Base-by-base conservation (phyloP, 257 asterid genomes). In the Leptodermis oblonga region DNA sequence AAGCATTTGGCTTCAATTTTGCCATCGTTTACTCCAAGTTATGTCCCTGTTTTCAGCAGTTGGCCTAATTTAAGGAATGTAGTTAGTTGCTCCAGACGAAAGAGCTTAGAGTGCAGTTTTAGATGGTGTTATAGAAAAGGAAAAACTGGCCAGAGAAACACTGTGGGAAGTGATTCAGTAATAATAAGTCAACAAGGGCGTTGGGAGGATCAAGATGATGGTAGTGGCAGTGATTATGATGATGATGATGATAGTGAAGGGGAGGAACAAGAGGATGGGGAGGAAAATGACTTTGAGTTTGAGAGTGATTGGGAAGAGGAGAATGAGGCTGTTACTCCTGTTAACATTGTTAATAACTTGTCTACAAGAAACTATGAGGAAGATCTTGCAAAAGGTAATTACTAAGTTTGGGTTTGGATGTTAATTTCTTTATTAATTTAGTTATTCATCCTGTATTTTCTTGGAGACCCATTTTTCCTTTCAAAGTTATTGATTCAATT, bases 121-220 rank as follows among this genome's bases (percentile, higher is more conserved):
- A 20, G 63, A 17, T 56, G 71, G 61, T 17, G 22, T 26, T 14
- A 12, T 31, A 22, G 15, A 36, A 45, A 36, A 34, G 60, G 66
- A 39, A 64, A 53, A 23, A 36, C 43, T 55, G 49, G 43, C 7
- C 17, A 13, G 10, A 62, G 62, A 18, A 59, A 48, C 23, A 4
- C 42, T 0, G 31, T 51, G 23, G 48, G 34, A 58, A 54, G 22
- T 66, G 23, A 41, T 67, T 69, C 68, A 25, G 54, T 46, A 2
- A 28, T 46, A 2, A 28, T 59, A 3, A 36, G 23, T 67, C 60
- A 8, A 15, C 52, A 13, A 18, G 68, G 71, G 54, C 54, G 14
- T 49, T 88, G 95, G 96, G 96, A 92, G 56, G 95, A 88, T 74
- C 93, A 90, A 22, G 90, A 83, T 72, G 88, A 85, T 70, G 94